Percentiles rank a stretch among this genome's conserved stretches.
Evolutionary conservation across 1,284 basidiomycete species (phyloP).

Genomic region (Malassezia globosa): DNA sequence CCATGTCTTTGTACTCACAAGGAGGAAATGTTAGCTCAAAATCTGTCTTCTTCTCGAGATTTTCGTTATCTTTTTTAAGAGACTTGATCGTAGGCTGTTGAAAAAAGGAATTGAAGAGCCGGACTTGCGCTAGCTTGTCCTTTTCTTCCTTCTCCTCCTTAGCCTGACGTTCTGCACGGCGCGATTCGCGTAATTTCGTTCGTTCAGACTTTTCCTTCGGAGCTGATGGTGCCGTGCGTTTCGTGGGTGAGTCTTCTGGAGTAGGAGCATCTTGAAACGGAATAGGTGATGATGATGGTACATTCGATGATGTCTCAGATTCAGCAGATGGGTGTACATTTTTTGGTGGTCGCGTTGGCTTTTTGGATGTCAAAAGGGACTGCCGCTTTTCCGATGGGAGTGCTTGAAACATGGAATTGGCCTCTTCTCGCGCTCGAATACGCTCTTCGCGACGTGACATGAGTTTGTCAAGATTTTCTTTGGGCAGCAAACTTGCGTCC

Average conservation of each 20-base stretch:
- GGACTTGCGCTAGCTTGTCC: slow-evolving; percentile 29
- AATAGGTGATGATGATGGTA: background rate
- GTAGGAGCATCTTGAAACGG: background rate
- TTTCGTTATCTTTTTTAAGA: slow-evolving; percentile 4
- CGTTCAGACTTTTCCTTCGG: slow-evolving; percentile 23
- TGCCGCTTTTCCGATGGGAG: slow-evolving; percentile 22
- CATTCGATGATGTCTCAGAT: background rate
- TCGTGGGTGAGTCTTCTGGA: background rate
- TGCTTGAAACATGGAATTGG: slow-evolving; percentile 18
- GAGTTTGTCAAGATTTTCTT: slow-evolving; percentile 58
- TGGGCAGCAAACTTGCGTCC: slow-evolving; percentile 60
- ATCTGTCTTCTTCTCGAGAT: slow-evolving; percentile 22
- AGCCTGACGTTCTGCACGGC: slow-evolving; percentile 22
- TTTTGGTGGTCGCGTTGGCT: slow-evolving; percentile 12
- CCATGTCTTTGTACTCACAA: slow-evolving; percentile 38
- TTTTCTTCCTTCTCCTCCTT: slow-evolving; percentile 44
- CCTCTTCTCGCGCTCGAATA: slow-evolving; percentile 51
- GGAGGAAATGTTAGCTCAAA: slow-evolving; percentile 41
- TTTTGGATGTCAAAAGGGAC: slow-evolving; percentile 22
- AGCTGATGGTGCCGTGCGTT: slow-evolving; percentile 11
- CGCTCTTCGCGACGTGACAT: slow-evolving; percentile 59
- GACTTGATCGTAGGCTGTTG: slow-evolving; percentile 23
- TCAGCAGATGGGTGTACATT: background rate
- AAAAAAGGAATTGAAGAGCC: slow-evolving; percentile 49
- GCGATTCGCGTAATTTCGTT: slow-evolving; percentile 25